Percentiles rank a stretch among this genome's conserved stretches.
These are phyloP conservation scores for Macroventuria anomochaeta DNA, from an alignment of 2,329 filamentous ascomycete genomes.

Conservation along the genomic window DNA sequence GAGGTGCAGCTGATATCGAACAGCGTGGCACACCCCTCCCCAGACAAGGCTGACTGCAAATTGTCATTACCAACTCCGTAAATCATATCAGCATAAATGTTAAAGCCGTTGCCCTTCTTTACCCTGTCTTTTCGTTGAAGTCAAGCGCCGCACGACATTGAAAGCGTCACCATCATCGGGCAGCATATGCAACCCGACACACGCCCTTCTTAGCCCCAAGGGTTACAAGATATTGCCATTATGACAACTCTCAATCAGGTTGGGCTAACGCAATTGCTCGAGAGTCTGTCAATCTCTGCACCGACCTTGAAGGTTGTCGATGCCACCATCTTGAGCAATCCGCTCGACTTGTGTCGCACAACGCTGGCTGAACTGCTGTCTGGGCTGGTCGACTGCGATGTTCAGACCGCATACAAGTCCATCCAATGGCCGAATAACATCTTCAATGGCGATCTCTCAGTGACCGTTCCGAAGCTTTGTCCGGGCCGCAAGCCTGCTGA, in stretches of 20 bases:
- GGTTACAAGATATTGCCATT: too few relatives aligned
- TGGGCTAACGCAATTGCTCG: slow-evolving; percentile 2
- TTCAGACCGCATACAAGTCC: slow-evolving; percentile 28
- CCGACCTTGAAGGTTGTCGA: background rate
- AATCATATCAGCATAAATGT: too few relatives aligned
- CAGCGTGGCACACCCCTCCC: too few relatives aligned
- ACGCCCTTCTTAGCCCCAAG: too few relatives aligned
- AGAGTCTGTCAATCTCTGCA: slow-evolving; percentile 1
- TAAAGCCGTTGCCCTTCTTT: too few relatives aligned
- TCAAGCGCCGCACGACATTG: too few relatives aligned
- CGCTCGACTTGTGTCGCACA: slow-evolving; percentile 36
- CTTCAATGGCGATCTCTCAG: slow-evolving; percentile 37
- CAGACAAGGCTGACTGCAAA: too few relatives aligned
- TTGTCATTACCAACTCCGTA: too few relatives aligned
- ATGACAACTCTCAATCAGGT: slow-evolving; percentile 18
- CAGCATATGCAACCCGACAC: too few relatives aligned
- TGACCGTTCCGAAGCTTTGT: slow-evolving; percentile 37
- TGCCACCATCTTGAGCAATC: slow-evolving; percentile 27
- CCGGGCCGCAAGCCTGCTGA: slow-evolving; percentile 30
- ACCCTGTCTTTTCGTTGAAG: too few relatives aligned
- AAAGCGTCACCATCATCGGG: too few relatives aligned
- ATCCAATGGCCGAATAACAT: slow-evolving; percentile 43
- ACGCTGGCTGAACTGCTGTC: slow-evolving; percentile 32
- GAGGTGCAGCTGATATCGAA: too few relatives aligned
- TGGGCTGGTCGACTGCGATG: slow-evolving; percentile 21